Evolutionary conservation across 805 yeast genomes (phyloP).

Genomic region (Wickerhamiella occidentalis): DNA sequence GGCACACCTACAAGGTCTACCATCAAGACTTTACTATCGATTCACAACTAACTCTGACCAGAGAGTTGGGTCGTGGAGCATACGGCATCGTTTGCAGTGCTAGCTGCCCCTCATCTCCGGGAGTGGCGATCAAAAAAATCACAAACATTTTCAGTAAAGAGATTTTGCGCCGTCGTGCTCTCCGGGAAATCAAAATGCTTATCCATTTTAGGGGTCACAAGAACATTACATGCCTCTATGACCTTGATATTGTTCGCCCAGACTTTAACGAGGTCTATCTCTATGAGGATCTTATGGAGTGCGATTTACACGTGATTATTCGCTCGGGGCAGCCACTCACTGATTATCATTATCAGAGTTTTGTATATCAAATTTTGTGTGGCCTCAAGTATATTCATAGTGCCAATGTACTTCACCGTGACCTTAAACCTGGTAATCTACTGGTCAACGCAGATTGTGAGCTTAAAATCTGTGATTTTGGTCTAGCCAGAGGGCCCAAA

Average conservation of each 20-base stretch:
- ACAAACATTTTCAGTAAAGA: slow-evolving; percentile 88
- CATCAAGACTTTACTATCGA: slow-evolving; percentile 92
- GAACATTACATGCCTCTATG: slow-evolving; percentile 89
- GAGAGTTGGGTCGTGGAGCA: slow-evolving; percentile 96
- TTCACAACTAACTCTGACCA: slow-evolving; percentile 71
- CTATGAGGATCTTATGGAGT: slow-evolving; percentile 96
- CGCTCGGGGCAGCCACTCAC: slow-evolving; percentile 77
- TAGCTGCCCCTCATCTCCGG: slow-evolving; percentile 49
- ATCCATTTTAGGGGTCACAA: slow-evolving; percentile 94
- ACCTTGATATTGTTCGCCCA: slow-evolving; percentile 76
- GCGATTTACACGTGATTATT: slow-evolving; percentile 96
- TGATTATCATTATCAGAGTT: slow-evolving; percentile 91
- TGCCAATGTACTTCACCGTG: slow-evolving; percentile 90
- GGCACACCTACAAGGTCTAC: slow-evolving; percentile 45
- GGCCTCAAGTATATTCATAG: slow-evolving; percentile 85
- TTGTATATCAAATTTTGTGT: slow-evolving; percentile 78
- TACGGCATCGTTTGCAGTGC: slow-evolving; percentile 97
- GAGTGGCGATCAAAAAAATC: slow-evolving; percentile 91
- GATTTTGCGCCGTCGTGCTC: slow-evolving; percentile 80
- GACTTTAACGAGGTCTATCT: slow-evolving; percentile 83
- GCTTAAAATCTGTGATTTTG: slow-evolving; percentile 87
- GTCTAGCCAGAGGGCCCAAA: slow-evolving; percentile 56
- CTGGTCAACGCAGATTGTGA: slow-evolving; percentile 87
- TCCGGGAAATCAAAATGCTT: slow-evolving; percentile 78
- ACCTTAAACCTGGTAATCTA: slow-evolving; percentile 79